phyloP scores from a whole-genome alignment of 345 rosid species.

The Citrus inodora region DNA sequence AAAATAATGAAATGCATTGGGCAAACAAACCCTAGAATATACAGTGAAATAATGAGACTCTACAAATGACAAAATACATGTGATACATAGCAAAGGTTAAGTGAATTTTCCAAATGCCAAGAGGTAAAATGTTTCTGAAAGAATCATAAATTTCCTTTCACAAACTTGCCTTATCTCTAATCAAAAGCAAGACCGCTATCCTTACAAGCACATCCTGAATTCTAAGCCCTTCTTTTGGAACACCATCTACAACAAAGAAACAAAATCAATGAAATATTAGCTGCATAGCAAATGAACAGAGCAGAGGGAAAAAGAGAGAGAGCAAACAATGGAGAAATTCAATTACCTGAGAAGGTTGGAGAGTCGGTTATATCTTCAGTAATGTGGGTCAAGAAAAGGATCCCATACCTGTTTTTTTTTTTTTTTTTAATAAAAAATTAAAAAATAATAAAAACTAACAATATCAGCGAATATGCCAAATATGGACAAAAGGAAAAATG shows the following conservation, averaged over 20 bases:
- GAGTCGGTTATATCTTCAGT: constrained; percentile 64
- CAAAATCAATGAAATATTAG: constrained; percentile 9
- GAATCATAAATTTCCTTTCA: neutral
- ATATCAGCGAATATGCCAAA: constrained; percentile 5
- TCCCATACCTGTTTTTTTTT: constrained; percentile 52
- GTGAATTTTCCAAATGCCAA: neutral
- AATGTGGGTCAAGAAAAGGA: constrained; percentile 66
- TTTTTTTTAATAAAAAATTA: too few relatives aligned
- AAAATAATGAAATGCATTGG: constrained; percentile 2
- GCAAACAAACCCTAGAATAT: constrained; percentile 9
- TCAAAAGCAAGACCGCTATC: constrained; percentile 60
- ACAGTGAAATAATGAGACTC: neutral
- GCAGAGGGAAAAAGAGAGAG: neutral
- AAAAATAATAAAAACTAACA: neutral
- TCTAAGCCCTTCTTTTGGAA: constrained; percentile 98
- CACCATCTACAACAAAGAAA: constrained; percentile 71
- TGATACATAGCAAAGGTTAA: neutral
- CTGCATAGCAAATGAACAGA: neutral
- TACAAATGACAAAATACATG: neutral
- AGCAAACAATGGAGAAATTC: constrained; percentile 15
- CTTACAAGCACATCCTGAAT: constrained; percentile 83
- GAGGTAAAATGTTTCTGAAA: neutral
- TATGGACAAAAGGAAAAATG: neutral
- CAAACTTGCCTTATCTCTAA: constrained; percentile 73
- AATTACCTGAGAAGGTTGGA: constrained; percentile 72